Evolutionary conservation across 129 eudicot genomes (phyloP), one percentile per base, ranked within the genome.

Genomic region (Centaurea solstitialis): DNA sequence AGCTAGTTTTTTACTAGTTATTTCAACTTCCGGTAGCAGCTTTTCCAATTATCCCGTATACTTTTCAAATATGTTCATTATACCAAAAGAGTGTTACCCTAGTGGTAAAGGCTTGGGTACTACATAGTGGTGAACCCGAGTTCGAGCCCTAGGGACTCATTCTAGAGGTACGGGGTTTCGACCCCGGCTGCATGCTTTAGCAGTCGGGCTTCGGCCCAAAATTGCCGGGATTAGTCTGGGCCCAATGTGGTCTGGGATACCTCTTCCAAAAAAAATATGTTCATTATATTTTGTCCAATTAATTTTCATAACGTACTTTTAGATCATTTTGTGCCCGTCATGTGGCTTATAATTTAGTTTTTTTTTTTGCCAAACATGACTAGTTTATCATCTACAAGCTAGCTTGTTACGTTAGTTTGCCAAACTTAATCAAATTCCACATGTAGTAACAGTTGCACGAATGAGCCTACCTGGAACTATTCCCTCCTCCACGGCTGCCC

Each of bases 401-500:
- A 53, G 21, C 64, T 53, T 53, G 0, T 53, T 8, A 47, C 8
- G 21, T 4, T 15, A 53, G 21, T 53, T 53, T 17, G 64, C 7
- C 21, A 53, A 15, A 53, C 64, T 0, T 53, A 15, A 53, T 15
- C 21, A 53, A 53, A 53, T 15, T 53, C 21, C 62, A 15, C 64
- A 17, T 53, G 64, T 1, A 57, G 53, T 43, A 43, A 11, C 4
- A 10, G 53, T 43, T 43, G 53, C 53, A 10, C 53, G 53, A 10
- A 13, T 18, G 22, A 57, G 9, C 65, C 65, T 79, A 90, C 98
- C 98, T 66, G 98, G 98, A 79, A 94, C 94, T 43, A 92, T 92
- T 65, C 98, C 98, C 86, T 94, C 98, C 85, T 94, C 97, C 18
- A 94, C 90, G 21, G 98, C 98, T 65, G 98, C 98, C 76, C 93